A percentile compares a stretch with the other conserved stretches of the same genome.
phyloP scores from a whole-genome alignment of 805 yeast genomes.

The Saturnispora ahearnii region DNA sequence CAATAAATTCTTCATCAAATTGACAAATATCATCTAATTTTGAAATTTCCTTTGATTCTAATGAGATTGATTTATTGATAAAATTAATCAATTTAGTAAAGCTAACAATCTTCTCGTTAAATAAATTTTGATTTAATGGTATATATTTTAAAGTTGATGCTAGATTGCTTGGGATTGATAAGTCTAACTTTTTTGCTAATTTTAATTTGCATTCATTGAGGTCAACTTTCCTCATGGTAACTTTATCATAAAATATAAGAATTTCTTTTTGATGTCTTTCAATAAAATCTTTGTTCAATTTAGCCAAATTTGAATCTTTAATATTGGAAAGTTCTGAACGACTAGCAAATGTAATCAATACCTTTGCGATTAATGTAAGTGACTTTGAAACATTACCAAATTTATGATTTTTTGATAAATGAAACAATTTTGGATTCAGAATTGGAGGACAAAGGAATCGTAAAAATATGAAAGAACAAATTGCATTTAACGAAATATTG shows the following conservation, averaged over 20 bases:
- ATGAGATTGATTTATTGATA: conserved; percentile 21
- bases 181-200: conserved; percentile 42
- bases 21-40: conserved; percentile 39
- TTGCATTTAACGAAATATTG: conserved; percentile 51
- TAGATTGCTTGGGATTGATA: neutral
- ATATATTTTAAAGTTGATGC: neutral
- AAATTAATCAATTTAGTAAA: conserved; percentile 44
- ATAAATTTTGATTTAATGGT: conserved; percentile 21
- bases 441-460: conserved; percentile 88
- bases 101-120: conserved; percentile 58
- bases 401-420: conserved; percentile 61
- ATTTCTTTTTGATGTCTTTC: conserved; percentile 48
- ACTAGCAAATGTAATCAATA: conserved; percentile 70
- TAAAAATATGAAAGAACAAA: conserved; percentile 76
- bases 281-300: conserved; percentile 59
- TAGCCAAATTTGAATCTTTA: conserved; percentile 73
- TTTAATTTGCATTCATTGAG: conserved; percentile 50
- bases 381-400: conserved; percentile 67
- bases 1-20: conserved; percentile 49
- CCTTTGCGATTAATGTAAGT: conserved; percentile 71
- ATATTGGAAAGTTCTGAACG: conserved; percentile 61
- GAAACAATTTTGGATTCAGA: conserved; percentile 79
- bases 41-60: conserved; percentile 2
- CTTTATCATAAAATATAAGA: conserved; percentile 57
- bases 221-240: conserved; percentile 60